These are phyloP conservation scores for Schizopora paradoxa DNA, from an alignment of 1,284 basidiomycete genomes.

Conservation along the genomic window DNA sequence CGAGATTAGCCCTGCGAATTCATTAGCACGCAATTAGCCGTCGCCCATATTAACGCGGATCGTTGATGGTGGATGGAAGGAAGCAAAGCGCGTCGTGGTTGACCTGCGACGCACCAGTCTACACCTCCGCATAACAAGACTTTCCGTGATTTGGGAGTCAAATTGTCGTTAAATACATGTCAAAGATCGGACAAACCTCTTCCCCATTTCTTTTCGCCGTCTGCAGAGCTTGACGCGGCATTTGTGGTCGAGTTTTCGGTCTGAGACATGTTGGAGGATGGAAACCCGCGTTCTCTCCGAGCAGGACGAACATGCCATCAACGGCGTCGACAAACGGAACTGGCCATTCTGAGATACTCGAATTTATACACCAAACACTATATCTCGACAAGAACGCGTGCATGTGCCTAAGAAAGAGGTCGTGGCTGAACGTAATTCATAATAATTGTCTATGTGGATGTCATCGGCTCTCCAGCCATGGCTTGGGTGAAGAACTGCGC, in stretches of 20 bases:
- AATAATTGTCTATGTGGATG: conserved; percentile 7
- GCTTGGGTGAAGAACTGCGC: conserved; percentile 29
- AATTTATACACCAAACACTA: too few species aligned
- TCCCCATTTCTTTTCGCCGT: conserved; percentile 12
- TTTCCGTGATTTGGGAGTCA: too few species aligned
- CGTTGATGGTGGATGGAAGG: background rate
- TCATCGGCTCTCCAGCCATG: conserved; percentile 20
- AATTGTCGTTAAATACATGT: background rate
- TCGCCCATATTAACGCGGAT: background rate
- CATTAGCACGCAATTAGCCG: background rate
- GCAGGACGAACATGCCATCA: too few species aligned
- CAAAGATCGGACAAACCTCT: conserved; percentile 12
- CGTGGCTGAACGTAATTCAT: background rate
- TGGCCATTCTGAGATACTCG: too few species aligned
- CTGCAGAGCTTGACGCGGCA: background rate
- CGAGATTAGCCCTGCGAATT: conserved; percentile 25
- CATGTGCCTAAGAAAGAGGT: too few species aligned
- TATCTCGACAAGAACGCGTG: too few species aligned
- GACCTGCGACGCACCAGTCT: conserved; percentile 59
- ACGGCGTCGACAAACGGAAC: too few species aligned
- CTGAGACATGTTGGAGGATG: conserved; percentile 11
- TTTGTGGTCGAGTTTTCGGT: background rate
- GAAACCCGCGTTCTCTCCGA: too few species aligned
- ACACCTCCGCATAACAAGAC: conserved; percentile 82
- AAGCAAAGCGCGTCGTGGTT: conserved; percentile 3